A percentile compares a stretch with the other conserved stretches of the same genome.
Conservation (phyloP, 1,139 yeast species). For the Suhomyces coccinellae region DNA sequence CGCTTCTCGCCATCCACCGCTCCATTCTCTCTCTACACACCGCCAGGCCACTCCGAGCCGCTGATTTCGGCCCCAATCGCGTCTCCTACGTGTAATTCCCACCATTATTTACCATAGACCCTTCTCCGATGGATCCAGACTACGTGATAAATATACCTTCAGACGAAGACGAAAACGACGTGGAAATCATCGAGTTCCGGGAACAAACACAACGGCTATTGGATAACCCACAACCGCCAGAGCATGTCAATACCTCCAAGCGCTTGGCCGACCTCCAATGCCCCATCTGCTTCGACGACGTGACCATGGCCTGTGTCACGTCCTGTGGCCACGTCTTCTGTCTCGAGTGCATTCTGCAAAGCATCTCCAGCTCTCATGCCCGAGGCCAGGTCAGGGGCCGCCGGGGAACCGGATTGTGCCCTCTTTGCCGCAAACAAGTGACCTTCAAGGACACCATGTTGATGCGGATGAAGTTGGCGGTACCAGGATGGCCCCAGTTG, state of each 20-base stretch:
- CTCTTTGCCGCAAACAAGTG: slow-evolving; percentile 44
- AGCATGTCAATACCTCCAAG: slow-evolving; percentile 26
- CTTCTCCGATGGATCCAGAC: slow-evolving; percentile 12
- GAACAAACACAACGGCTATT: slow-evolving; percentile 38
- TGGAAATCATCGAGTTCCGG: slow-evolving; percentile 41
- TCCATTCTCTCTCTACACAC: no score
- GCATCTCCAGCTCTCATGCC: slow-evolving; percentile 44
- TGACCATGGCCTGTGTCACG: slow-evolving; percentile 42
- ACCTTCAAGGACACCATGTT: slow-evolving; percentile 42
- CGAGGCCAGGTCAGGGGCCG: slow-evolving; percentile 40
- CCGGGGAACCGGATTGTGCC: slow-evolving; percentile 46
- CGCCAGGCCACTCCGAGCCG: no score
- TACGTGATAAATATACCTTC: slow-evolving; percentile 27
- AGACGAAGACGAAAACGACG: slow-evolving; percentile 36
- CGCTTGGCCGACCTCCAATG: slow-evolving; percentile 42
- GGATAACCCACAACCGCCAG: slow-evolving; percentile 26
- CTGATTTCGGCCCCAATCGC: no score
- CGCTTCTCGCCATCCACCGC: no score
- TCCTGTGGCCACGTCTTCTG: slow-evolving; percentile 50
- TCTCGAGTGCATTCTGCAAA: slow-evolving; percentile 45
- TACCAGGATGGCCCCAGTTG: slow-evolving; percentile 18
- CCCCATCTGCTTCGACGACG: slow-evolving; percentile 49
- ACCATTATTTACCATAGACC: not conserved
- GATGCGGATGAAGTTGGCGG: slow-evolving; percentile 32
- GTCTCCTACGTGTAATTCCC: not conserved